These are phyloP conservation scores for Acephala macrosclerotiorum DNA, from an alignment of 2,329 filamentous ascomycete genomes.

Conservation along the genomic window DNA sequence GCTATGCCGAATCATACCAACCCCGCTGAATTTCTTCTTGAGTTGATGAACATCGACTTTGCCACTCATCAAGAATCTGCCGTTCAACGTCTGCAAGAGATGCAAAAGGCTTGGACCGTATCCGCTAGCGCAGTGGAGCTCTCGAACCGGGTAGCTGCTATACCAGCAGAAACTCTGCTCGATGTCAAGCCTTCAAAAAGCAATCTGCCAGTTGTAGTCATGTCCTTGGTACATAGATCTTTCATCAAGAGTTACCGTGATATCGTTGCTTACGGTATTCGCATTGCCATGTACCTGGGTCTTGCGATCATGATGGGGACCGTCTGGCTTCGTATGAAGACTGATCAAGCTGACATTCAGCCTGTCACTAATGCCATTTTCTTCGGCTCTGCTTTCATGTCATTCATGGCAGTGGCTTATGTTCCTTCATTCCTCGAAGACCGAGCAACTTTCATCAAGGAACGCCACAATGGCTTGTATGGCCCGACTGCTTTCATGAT, in stretches of 20 bases:
- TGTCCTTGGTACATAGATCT: conserved; percentile 76
- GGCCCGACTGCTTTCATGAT: conserved; percentile 75
- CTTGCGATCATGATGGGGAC: conserved; percentile 89
- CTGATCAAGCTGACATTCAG: conserved; percentile 76
- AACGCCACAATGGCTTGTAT: conserved; percentile 83
- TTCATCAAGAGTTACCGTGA: conserved; percentile 88
- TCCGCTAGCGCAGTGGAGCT: conserved; percentile 51
- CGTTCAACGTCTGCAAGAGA: conserved; percentile 55
- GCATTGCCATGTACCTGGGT: conserved; percentile 81
- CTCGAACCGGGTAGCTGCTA: conserved; percentile 39
- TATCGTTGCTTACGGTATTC: conserved; percentile 82
- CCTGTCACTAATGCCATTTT: conserved; percentile 85
- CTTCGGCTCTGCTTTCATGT: conserved; percentile 79
- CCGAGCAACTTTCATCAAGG: conserved; percentile 74
- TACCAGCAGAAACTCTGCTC: conserved; percentile 24
- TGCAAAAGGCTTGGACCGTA: conserved; percentile 62
- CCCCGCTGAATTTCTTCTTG: conserved; percentile 81
- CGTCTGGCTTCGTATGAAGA: conserved; percentile 77
- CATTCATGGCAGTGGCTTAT: conserved; percentile 85
- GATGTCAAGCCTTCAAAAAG: conserved; percentile 40
- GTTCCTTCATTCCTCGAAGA: conserved; percentile 87
- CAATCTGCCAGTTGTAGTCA: conserved; percentile 52
- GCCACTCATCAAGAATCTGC: conserved; percentile 56
- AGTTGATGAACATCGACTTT: conserved; percentile 82
- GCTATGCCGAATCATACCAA: conserved; percentile 75